These are phyloP conservation scores for Seiridium cupressi DNA, from an alignment of 2,329 filamentous ascomycete genomes.

Conservation along the genomic window DNA sequence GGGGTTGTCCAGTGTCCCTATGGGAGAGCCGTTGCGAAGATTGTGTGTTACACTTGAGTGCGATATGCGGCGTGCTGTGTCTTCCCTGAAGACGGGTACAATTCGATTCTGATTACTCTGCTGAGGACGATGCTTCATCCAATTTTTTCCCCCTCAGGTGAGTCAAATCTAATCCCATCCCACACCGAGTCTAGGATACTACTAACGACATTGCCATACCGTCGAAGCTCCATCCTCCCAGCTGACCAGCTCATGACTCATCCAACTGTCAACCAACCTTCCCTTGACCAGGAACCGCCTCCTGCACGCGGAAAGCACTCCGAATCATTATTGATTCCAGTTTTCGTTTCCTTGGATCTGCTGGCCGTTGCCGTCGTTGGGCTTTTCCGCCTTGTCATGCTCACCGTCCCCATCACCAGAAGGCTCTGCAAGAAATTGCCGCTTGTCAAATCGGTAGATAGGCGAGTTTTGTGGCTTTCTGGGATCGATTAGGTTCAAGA, in stretches of 20 bases:
- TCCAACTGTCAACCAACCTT: neutral
- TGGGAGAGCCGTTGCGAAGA: conserved; percentile 95
- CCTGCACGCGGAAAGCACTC: too few relatives aligned
- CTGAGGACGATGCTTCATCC: conserved; percentile 71
- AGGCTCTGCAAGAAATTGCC: neutral
- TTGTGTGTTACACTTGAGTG: conserved; percentile 91
- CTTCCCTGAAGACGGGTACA: conserved; percentile 46
- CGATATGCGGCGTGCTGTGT: conserved; percentile 82
- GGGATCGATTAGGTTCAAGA: conserved; percentile 22
- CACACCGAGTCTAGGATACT: conserved; percentile 22
- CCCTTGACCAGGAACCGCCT: neutral
- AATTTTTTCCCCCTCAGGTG: conserved; percentile 32
- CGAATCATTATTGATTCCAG: neutral
- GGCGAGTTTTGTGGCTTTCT: conserved; percentile 6
- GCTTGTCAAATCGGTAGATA: neutral
- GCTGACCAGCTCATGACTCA: neutral
- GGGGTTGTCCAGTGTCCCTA: conserved; percentile 53
- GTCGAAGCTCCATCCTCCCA: neutral
- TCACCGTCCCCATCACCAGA: neutral
- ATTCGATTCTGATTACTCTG: conserved; percentile 96
- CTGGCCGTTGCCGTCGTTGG: neutral
- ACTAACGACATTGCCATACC: conserved; percentile 20
- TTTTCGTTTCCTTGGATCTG: neutral
- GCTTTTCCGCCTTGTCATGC: neutral
- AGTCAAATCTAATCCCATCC: conserved; percentile 16